Conservation (phyloP, 306 rosid genomes). For the Dalbergia cultrata region DNA sequence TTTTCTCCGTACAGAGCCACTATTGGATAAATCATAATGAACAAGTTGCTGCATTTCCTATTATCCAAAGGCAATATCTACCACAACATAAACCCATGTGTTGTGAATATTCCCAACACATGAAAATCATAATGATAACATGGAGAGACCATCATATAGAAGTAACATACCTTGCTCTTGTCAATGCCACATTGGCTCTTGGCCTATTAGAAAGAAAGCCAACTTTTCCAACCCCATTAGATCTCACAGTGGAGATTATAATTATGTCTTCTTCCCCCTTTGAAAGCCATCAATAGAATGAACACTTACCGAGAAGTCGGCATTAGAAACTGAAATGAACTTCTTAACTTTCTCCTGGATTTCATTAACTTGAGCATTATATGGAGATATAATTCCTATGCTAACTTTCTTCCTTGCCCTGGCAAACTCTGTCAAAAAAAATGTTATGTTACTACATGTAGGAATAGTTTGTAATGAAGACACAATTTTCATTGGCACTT, state of each 20-base stretch:
- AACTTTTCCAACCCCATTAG: conserved; percentile 51
- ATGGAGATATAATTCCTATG: conserved; percentile 76
- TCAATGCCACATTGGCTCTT: conserved; percentile 69
- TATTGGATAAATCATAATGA: conserved; percentile 28
- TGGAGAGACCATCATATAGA: not conserved
- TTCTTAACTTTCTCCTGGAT: conserved; percentile 54
- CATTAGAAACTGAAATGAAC: conserved; percentile 16
- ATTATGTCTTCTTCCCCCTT: conserved; percentile 81
- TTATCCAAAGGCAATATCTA: conserved; percentile 65
- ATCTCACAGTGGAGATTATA: conserved; percentile 55
- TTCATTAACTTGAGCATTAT: conserved; percentile 63
- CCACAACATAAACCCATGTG: not conserved
- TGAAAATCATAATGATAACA: no score
- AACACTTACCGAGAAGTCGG: conserved; percentile 55
- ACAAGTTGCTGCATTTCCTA: conserved; percentile 64
- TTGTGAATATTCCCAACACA: not conserved
- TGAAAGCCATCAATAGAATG: conserved; percentile 77
- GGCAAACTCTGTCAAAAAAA: conserved; percentile 43
- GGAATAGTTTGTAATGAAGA: no score
- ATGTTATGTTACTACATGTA: no score
- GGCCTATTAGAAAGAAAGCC: conserved; percentile 64
- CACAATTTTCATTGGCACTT: no score
- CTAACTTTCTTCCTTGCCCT: conserved; percentile 58
- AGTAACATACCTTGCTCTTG: conserved; percentile 65
- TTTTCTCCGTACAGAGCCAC: conserved; percentile 55